Base-by-base conservation (phyloP, 495 filamentous ascomycete species). In the Bombardia bombarda region DNA sequence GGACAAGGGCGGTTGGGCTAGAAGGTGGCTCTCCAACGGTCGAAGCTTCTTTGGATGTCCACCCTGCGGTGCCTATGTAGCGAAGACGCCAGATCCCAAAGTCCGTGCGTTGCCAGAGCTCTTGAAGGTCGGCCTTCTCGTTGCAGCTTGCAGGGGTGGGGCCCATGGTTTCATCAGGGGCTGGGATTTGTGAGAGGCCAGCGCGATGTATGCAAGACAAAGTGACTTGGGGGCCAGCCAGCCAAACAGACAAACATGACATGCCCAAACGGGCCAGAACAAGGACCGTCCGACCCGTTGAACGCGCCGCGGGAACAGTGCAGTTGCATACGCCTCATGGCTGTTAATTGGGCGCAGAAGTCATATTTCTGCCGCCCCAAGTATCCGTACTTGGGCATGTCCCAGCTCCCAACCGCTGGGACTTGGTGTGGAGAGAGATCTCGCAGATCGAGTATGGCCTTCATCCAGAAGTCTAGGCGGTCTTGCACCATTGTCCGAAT, bases 121-220 rank as follows among this genome's bases (percentile, higher is more conserved):
- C 31, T 43, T 40, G 20, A 10, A n/a, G n/a, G n/a, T n/a, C n/a
- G n/a, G 26, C 25, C 20, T 13, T 30, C 16, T 33, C 9, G 8
- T 33, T 7, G 8, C 6, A 17, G 18, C 34, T 37, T 37, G 41
- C 56, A 56, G 56, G 52, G 52, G 43, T 32, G 32, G 33, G 2
- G 31, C 39, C 52, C 38, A 42, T 44, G 14, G 55, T 57, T 60
- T 55, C 56, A 57, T 50, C 45, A 52, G 47, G 50, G 53, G 50
- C 37, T 32, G 41, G 35, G 35, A 4, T 18, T 36, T 43, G 31
- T 25, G 31, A 35, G 32, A 43, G 23, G 41, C 31, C 32, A 23
- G 31, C 44, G 20, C 17, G 40, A 44, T 44, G 40, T 43, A 50
- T 31, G 45, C 52, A 37, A 46, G 22, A 26, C 24, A 45, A 35